These are phyloP conservation scores for Eudorina sp. DNA, from an alignment of 139 green algal species.

Conservation along the genomic window DNA sequence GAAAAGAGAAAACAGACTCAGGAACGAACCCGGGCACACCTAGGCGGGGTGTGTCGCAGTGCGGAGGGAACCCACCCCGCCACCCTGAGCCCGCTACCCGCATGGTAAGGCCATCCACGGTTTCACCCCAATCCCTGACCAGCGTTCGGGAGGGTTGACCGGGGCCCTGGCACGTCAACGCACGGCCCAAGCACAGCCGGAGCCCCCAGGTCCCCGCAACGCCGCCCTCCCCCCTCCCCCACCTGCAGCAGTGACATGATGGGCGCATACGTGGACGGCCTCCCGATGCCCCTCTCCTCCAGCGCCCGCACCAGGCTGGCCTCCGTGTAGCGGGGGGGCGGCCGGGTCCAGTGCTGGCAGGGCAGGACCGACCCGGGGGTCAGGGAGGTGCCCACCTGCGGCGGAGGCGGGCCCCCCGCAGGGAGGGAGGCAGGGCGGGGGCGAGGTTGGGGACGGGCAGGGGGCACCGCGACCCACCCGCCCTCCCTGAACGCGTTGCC, in stretches of 20 bases:
- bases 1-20: no score
- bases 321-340: slow-evolving; percentile 86
- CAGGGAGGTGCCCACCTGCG: neutral
- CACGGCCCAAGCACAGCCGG: no score
- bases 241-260: slow-evolving; percentile 87
- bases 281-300: slow-evolving; percentile 91
- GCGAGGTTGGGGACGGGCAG: neutral
- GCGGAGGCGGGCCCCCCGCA: neutral
- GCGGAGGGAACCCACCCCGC: no score
- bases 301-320: slow-evolving; percentile 84
- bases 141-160: no score
- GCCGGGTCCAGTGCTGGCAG: slow-evolving; percentile 80
- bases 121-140: no score
- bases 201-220: no score
- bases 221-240: neutral
- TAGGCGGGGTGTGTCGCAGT: no score
- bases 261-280: slow-evolving; percentile 94
- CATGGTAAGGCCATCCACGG: no score
- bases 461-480: neutral
- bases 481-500: neutral
- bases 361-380: neutral
- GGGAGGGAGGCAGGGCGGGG: neutral
- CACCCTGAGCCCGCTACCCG: no score
- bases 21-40: no score
- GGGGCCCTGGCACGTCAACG: no score